phyloP scores from a whole-genome alignment of 2,329 filamentous ascomycete species.

The Ceratocystis alfenasii region DNA sequence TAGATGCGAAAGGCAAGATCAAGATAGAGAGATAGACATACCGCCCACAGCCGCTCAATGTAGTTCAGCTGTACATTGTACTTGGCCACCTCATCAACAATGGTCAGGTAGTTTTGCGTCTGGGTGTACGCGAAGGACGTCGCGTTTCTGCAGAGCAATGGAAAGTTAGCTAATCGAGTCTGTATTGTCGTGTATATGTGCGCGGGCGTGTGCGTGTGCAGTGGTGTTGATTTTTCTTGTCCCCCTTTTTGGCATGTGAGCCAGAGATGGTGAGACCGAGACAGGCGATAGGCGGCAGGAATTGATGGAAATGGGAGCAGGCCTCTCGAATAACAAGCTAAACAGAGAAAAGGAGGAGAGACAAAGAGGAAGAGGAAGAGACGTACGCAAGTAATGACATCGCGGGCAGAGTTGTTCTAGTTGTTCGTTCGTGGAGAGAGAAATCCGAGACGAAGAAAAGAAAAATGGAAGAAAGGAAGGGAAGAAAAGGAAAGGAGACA shows the following conservation, averaged over 20 bases:
- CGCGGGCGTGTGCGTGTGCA: no score
- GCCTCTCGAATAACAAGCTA: not conserved
- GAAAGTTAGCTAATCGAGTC: constrained; percentile 12
- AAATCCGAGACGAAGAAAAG: constrained; percentile 8
- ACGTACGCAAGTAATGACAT: constrained; percentile 22
- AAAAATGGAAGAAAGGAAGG: constrained; percentile 1
- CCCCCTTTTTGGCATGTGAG: no score
- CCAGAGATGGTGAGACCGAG: no score
- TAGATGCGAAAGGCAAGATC: not conserved
- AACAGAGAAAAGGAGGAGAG: not conserved
- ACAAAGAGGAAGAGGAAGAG: not conserved
- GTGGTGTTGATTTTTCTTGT: no score
- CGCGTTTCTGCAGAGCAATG: constrained; percentile 35
- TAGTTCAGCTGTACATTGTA: constrained; percentile 79
- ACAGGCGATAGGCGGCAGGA: no score
- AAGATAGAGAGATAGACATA: constrained; percentile 33
- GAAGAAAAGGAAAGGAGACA: not conserved
- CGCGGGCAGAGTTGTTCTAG: not conserved
- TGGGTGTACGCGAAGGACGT: constrained; percentile 39
- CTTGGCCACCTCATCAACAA: constrained; percentile 52
- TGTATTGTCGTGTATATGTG: no score
- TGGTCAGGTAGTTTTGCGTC: constrained; percentile 40
- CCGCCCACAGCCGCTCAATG: constrained; percentile 78
- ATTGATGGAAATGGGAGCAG: no score
- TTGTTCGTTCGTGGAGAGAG: not conserved